These are phyloP conservation scores for Syncephalastrum monosporum DNA, from an alignment of 371 early-diverging fungal genomes.

Conservation along the genomic window DNA sequence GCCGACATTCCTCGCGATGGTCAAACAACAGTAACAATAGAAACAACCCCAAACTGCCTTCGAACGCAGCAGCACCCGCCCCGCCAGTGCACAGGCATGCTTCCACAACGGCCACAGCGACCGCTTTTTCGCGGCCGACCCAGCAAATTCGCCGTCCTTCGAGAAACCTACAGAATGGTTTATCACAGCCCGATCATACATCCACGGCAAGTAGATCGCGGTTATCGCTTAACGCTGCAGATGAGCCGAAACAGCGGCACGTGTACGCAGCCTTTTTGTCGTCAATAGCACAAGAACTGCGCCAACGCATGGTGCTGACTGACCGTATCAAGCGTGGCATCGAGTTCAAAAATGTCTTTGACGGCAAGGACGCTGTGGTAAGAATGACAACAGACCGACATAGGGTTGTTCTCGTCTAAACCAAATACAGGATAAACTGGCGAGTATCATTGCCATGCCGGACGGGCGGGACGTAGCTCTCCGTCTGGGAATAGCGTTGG, in stretches of 20 bases:
- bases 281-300: constrained; percentile 73
- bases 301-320: constrained; percentile 39
- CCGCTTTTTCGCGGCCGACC: too few relatives aligned
- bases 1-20: too few relatives aligned
- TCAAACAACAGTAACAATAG: too few relatives aligned
- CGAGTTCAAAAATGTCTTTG: constrained; percentile 80
- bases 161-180: too few relatives aligned
- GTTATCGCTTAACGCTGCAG: too few relatives aligned
- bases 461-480: constrained; percentile 77
- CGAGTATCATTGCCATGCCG: constrained; percentile 62
- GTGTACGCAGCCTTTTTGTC: constrained; percentile 76
- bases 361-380: constrained; percentile 78
- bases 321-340: constrained; percentile 75
- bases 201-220: too few relatives aligned
- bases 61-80: too few relatives aligned
- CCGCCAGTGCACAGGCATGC: too few relatives aligned
- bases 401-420: background rate
- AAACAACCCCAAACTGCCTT: too few relatives aligned
- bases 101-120: too few relatives aligned
- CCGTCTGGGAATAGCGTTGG: constrained; percentile 74
- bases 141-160: too few relatives aligned
- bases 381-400: constrained; percentile 3
- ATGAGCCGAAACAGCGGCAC: background rate
- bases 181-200: too few relatives aligned
- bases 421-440: constrained; percentile 49